Conservation (phyloP, 2,329 filamentous ascomycete genomes). For the Botryotinia calthae region DNA sequence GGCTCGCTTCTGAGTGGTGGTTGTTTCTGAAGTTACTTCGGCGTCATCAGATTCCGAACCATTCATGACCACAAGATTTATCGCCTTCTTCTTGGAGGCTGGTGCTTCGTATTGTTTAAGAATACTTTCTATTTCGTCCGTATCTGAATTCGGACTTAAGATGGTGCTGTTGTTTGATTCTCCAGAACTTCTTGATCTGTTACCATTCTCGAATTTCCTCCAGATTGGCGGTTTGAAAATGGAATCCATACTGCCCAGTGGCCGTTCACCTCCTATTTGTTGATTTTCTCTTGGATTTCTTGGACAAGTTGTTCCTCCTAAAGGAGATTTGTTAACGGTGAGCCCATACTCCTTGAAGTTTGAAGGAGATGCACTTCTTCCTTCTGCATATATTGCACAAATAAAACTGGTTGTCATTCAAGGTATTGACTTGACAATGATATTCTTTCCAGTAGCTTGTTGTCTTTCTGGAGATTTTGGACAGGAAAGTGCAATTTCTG, state of each 20-base stretch:
- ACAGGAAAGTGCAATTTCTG: background rate
- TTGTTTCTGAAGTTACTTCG: background rate
- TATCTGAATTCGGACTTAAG: background rate
- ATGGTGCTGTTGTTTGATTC: background rate
- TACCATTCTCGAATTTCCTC: background rate
- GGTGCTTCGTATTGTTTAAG: background rate
- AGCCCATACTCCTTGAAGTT: background rate
- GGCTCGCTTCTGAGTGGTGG: slow-evolving; percentile 20
- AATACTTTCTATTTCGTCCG: background rate
- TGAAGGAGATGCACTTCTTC: background rate
- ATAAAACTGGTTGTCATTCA: background rate
- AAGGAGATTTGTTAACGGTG: background rate
- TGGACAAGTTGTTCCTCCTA: background rate
- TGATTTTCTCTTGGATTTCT: background rate
- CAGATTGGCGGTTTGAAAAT: background rate
- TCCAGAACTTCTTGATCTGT: background rate
- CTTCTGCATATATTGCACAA: background rate
- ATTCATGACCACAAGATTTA: slow-evolving; percentile 4
- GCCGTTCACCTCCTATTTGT: background rate
- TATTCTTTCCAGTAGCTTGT: background rate
- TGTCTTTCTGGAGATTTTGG: background rate
- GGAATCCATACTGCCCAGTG: background rate
- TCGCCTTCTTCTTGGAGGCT: background rate
- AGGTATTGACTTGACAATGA: background rate
- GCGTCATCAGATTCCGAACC: slow-evolving; percentile 7